Evolutionary conservation across 2,329 filamentous ascomycete genomes (phyloP).

Genomic region (Parastagonospora avenae): DNA sequence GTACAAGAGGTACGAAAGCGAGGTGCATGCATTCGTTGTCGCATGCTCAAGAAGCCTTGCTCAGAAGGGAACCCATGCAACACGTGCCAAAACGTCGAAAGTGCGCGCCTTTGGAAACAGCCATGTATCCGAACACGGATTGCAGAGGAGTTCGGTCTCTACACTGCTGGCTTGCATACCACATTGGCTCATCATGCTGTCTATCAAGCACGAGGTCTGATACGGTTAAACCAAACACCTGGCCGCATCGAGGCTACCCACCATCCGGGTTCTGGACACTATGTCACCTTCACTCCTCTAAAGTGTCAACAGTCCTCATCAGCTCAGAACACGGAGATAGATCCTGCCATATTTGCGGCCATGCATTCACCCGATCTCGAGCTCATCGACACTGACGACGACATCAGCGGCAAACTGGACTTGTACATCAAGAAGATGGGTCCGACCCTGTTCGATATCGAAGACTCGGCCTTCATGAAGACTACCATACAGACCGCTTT

Average conservation of each 20-base stretch:
- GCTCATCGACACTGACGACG: slow-evolving; percentile 58
- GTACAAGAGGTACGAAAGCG: slow-evolving; percentile 65
- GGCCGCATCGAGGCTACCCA: slow-evolving; percentile 62
- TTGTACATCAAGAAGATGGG: slow-evolving; percentile 58
- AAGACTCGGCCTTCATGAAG: slow-evolving; percentile 58
- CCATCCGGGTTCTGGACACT: slow-evolving; percentile 53
- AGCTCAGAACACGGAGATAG: slow-evolving; percentile 38
- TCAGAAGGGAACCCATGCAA: slow-evolving; percentile 65
- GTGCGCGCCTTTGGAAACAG: slow-evolving; percentile 65
- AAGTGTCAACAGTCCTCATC: slow-evolving; percentile 41
- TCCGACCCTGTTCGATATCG: slow-evolving; percentile 53
- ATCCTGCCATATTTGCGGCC: slow-evolving; percentile 43
- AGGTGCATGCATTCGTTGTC: slow-evolving; percentile 66
- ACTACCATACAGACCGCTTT: slow-evolving; percentile 51
- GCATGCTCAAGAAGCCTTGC: slow-evolving; percentile 69
- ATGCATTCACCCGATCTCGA: slow-evolving; percentile 46
- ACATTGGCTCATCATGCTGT: slow-evolving; percentile 59
- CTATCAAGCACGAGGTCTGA: slow-evolving; percentile 54
- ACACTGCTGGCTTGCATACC: slow-evolving; percentile 59
- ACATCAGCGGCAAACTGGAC: slow-evolving; percentile 59
- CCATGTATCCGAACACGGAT: slow-evolving; percentile 64
- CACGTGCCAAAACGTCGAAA: slow-evolving; percentile 64
- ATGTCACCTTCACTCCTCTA: slow-evolving; percentile 54
- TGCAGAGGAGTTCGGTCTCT: slow-evolving; percentile 63
- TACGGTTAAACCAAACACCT: slow-evolving; percentile 54